Conservation (phyloP, 768 basidiomycete species). For the Termitomyces sp. region DNA sequence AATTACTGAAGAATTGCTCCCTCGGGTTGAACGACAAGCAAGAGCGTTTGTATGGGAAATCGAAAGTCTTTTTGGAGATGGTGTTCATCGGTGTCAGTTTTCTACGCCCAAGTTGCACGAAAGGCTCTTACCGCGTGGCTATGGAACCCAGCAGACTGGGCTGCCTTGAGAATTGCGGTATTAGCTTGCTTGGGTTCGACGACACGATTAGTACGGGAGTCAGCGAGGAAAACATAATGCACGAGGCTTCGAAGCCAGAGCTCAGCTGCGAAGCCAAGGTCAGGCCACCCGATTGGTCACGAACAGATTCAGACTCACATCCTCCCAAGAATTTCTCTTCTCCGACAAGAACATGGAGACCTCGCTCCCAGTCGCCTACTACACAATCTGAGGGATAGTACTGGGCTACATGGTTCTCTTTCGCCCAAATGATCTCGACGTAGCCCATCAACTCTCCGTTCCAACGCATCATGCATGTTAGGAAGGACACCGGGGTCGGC, state of each 20-base stretch:
- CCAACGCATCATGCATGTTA: constrained; percentile 46
- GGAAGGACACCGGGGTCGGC: constrained; percentile 35
- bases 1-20: constrained; percentile 27
- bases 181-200: constrained; percentile 36
- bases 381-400: constrained; percentile 21
- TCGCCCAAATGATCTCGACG: constrained; percentile 39
- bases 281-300: background rate
- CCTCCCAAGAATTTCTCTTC: constrained; percentile 43
- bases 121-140: constrained; percentile 20
- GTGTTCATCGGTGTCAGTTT: background rate
- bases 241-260: constrained; percentile 32
- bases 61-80: constrained; percentile 21
- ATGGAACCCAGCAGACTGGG: constrained; percentile 20
- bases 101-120: background rate
- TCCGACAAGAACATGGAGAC: constrained; percentile 43
- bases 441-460: constrained; percentile 42
- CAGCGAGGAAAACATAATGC: constrained; percentile 41
- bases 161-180: constrained; percentile 20
- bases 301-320: constrained; percentile 24
- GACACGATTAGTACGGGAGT: constrained; percentile 36
- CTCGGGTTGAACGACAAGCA: constrained; percentile 22
- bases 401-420: constrained; percentile 34
- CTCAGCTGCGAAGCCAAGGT: constrained; percentile 20
- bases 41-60: constrained; percentile 33
- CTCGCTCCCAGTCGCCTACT: constrained; percentile 27